Evolutionary conservation across 345 rosid genomes (phyloP).

Genomic region (Limnanthes douglasii): DNA sequence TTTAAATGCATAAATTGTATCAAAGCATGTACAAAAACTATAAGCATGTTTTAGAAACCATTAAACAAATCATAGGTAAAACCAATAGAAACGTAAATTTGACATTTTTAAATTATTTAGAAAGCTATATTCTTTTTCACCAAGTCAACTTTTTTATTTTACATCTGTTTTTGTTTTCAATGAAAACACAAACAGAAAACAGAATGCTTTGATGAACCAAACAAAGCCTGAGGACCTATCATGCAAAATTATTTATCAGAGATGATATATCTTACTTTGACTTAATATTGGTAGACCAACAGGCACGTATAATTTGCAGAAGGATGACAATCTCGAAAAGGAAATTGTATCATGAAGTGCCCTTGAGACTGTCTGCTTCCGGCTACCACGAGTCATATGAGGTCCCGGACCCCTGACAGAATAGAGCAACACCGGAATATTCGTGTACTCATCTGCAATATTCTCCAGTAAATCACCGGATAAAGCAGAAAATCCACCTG

Average conservation of each 20-base stretch:
- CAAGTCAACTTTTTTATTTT: too few species aligned
- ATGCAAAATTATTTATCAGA: too few species aligned
- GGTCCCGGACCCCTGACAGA: slow-evolving; percentile 42
- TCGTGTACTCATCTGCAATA: slow-evolving; percentile 70
- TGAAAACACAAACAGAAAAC: background rate
- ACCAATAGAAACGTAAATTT: too few species aligned
- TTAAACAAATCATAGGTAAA: too few species aligned
- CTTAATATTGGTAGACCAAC: slow-evolving; percentile 67
- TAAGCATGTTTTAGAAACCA: too few species aligned
- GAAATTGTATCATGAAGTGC: slow-evolving; percentile 76
- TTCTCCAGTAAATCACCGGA: slow-evolving; percentile 70
- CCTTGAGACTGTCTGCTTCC: slow-evolving; percentile 31
- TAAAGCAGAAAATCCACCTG: slow-evolving; percentile 77
- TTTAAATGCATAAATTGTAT: too few species aligned
- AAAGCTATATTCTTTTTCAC: too few species aligned
- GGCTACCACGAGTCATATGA: slow-evolving; percentile 24
- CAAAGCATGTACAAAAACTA: too few species aligned
- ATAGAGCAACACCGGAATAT: slow-evolving; percentile 59
- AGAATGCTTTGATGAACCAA: background rate
- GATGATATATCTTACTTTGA: slow-evolving; percentile 31
- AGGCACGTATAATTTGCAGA: slow-evolving; percentile 61
- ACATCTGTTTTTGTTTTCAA: too few species aligned
- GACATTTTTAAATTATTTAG: too few species aligned
- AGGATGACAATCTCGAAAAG: slow-evolving; percentile 57
- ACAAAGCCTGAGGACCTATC: slow-evolving; percentile 1